A percentile compares a stretch with the other conserved stretches of the same genome.
Evolutionary conservation across 2,329 filamentous ascomycete species (phyloP).

Genomic region (Monilinia fructigena): DNA sequence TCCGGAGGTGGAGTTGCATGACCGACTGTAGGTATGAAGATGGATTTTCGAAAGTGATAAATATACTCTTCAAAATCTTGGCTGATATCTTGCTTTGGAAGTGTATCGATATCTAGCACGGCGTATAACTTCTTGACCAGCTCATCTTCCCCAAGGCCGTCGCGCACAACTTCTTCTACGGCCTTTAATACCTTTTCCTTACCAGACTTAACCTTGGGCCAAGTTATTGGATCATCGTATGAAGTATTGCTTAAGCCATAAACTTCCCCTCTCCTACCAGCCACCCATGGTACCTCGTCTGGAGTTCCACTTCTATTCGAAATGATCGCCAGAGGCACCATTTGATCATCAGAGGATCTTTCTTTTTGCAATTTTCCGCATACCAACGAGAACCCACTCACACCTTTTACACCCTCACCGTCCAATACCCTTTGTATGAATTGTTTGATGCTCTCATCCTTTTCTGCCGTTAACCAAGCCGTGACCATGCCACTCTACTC

Average conservation of each 20-base stretch:
- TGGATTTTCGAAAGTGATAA: constrained; percentile 54
- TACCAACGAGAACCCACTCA: constrained; percentile 66
- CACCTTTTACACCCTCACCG: constrained; percentile 54
- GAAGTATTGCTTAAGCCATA: constrained; percentile 64
- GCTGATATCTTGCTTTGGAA: constrained; percentile 43
- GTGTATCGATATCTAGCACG: constrained; percentile 57
- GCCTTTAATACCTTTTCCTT: constrained; percentile 39
- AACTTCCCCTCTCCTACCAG: constrained; percentile 49
- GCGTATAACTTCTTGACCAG: constrained; percentile 53
- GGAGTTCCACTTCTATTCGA: constrained; percentile 58
- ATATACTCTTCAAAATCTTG: constrained; percentile 55
- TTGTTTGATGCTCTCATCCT: constrained; percentile 48
- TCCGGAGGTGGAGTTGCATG: constrained; percentile 40
- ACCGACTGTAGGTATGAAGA: constrained; percentile 61
- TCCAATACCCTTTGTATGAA: constrained; percentile 55
- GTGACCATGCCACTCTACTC: constrained; percentile 63
- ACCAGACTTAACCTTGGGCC: constrained; percentile 61
- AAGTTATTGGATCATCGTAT: constrained; percentile 53
- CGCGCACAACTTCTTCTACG: constrained; percentile 46
- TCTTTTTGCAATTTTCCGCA: constrained; percentile 56
- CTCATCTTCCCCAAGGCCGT: constrained; percentile 46
- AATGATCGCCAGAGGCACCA: constrained; percentile 58
- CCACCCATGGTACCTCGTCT: constrained; percentile 58
- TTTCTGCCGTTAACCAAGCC: constrained; percentile 55
- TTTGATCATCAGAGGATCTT: constrained; percentile 26